These are phyloP conservation scores for Pseudopyricularia cyperi DNA, from an alignment of 2,329 filamentous ascomycete species.

Conservation along the genomic window DNA sequence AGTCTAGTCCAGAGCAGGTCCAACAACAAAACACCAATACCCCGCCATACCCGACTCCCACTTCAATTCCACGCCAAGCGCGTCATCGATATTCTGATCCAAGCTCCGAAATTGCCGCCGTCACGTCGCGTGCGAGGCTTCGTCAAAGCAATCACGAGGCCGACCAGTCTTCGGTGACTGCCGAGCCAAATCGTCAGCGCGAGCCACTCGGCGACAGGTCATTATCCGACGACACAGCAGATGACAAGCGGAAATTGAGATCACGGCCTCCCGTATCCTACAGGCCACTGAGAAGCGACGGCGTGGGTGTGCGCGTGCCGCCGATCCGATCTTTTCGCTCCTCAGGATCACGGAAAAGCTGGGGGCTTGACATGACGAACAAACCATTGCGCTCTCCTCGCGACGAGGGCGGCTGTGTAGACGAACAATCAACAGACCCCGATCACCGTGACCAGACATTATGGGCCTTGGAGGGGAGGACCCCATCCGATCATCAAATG, in stretches of 20 bases:
- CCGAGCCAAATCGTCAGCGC: slow-evolving; percentile 24
- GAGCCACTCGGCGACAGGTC: slow-evolving; percentile 34
- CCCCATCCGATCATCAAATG: slow-evolving; percentile 20
- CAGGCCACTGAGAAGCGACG: slow-evolving; percentile 23
- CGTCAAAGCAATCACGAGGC: background rate
- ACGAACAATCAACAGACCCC: slow-evolving; percentile 17
- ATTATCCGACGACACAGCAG: slow-evolving; percentile 25
- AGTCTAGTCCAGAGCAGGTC: background rate
- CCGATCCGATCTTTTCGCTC: slow-evolving; percentile 44
- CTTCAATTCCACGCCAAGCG: background rate
- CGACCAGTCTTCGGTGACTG: slow-evolving; percentile 2
- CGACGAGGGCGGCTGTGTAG: slow-evolving; percentile 28
- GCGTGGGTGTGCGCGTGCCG: slow-evolving; percentile 24
- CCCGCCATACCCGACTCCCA: background rate
- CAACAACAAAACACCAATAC: background rate
- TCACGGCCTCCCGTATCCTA: slow-evolving; percentile 38
- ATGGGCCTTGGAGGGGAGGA: slow-evolving; percentile 35
- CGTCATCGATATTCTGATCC: background rate
- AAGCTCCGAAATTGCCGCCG: background rate
- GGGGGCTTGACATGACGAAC: slow-evolving; percentile 37
- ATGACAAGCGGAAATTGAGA: slow-evolving; percentile 33
- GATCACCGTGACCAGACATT: slow-evolving; percentile 35
- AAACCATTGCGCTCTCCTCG: slow-evolving; percentile 15
- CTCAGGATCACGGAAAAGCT: slow-evolving; percentile 42
- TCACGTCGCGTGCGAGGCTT: background rate